Conservation (phyloP, 2,329 filamentous ascomycete species). For the Microsporum audouinii region DNA sequence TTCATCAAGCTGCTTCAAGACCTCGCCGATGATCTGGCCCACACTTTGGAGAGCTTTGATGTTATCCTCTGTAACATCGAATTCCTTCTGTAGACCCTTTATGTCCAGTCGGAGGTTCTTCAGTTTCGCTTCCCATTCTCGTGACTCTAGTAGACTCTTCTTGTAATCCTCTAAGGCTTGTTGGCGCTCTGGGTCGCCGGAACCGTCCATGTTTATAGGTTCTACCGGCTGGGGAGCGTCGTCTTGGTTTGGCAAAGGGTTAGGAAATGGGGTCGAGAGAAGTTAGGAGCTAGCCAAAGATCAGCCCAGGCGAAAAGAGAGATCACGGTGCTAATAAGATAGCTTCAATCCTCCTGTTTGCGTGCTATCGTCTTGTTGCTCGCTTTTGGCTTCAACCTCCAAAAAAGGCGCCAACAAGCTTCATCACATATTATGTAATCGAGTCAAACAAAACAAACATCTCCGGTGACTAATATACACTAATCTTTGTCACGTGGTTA, state of each 20-base stretch:
- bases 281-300: neutral
- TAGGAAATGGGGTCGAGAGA: too few species aligned
- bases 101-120: constrained; percentile 90
- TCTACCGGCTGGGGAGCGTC: neutral
- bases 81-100: constrained; percentile 88
- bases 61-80: constrained; percentile 95
- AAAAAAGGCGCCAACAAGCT: neutral
- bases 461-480: too few species aligned
- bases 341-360: neutral
- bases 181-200: constrained; percentile 43
- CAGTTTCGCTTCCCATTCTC: constrained; percentile 97
- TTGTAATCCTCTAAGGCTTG: constrained; percentile 69
- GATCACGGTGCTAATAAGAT: neutral
- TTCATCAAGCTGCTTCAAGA: constrained; percentile 96
- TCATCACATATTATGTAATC: neutral
- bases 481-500: too few species aligned
- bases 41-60: constrained; percentile 99
- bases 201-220: constrained; percentile 25
- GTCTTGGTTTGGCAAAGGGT: neutral
- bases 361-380: neutral
- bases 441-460: neutral
- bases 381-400: neutral
- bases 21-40: constrained; percentile 97
- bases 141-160: constrained; percentile 75
- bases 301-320: neutral